These are phyloP conservation scores for Diospyros kaki DNA, from an alignment of 148 eudicot genomes.

Conservation along the genomic window DNA sequence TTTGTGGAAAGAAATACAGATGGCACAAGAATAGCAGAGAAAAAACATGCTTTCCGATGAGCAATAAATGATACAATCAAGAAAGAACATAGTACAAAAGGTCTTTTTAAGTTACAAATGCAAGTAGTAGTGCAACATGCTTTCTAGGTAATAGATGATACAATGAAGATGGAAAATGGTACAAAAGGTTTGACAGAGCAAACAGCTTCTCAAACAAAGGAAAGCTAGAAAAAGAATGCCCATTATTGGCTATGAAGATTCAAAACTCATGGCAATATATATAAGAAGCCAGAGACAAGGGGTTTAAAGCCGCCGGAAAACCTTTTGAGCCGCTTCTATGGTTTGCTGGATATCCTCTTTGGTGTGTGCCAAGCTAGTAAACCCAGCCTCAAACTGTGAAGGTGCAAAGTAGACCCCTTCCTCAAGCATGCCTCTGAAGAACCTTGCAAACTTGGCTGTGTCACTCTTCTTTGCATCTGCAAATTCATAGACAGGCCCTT, in stretches of 20 bases:
- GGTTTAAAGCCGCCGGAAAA: constrained; percentile 46
- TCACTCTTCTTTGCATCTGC: constrained; percentile 86
- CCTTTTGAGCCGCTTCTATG: constrained; percentile 86
- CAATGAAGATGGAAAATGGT: constrained; percentile 6
- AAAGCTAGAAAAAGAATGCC: background rate
- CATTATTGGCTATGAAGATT: background rate
- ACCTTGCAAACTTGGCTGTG: constrained; percentile 62
- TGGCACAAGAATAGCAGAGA: background rate
- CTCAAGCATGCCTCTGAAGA: constrained; percentile 73
- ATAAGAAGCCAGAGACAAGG: background rate
- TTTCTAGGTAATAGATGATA: background rate
- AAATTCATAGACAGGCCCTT: constrained; percentile 86
- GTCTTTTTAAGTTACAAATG: background rate
- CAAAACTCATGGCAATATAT: background rate
- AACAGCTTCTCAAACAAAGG: constrained; percentile 20
- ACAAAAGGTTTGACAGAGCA: constrained; percentile 11
- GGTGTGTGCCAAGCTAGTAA: constrained; percentile 81
- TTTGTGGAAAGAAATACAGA: background rate
- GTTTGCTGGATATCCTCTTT: constrained; percentile 70
- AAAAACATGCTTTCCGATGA: too few relatives aligned
- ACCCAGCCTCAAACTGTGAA: constrained; percentile 98
- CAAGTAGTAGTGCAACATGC: background rate
- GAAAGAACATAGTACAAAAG: background rate
- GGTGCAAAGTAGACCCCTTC: constrained; percentile 96
- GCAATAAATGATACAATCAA: background rate